Conservation (phyloP, 495 filamentous ascomycete genomes). For the Ascobolus immersus region DNA sequence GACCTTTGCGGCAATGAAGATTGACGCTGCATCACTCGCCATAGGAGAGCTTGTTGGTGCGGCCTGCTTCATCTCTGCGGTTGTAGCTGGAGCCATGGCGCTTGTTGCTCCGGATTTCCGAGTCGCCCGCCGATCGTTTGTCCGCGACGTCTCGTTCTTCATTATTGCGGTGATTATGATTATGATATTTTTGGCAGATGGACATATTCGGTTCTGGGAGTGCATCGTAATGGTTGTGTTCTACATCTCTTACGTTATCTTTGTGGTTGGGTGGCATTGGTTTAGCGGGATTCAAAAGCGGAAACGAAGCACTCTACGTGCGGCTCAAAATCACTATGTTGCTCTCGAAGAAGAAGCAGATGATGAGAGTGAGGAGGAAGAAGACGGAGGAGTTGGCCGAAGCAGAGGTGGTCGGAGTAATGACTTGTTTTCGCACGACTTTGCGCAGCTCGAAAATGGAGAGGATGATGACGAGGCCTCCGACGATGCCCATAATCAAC, state of each 20-base stretch:
- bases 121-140: slow-evolving; percentile 65
- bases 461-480: slow-evolving; percentile 32
- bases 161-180: slow-evolving; percentile 67
- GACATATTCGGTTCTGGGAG: slow-evolving; percentile 65
- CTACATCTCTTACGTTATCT: slow-evolving; percentile 70
- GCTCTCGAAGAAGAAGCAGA: slow-evolving; percentile 44
- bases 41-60: slow-evolving; percentile 90
- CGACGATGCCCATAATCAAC: slow-evolving; percentile 47
- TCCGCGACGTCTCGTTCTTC: slow-evolving; percentile 86
- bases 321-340: slow-evolving; percentile 47
- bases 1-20: slow-evolving; percentile 93
- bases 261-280: slow-evolving; percentile 88
- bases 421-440: slow-evolving; percentile 36
- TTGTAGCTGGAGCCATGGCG: slow-evolving; percentile 97
- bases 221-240: slow-evolving; percentile 72
- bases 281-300: slow-evolving; percentile 35
- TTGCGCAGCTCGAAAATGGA: slow-evolving; percentile 43
- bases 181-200: slow-evolving; percentile 69
- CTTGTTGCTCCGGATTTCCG: slow-evolving; percentile 78
- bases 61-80: slow-evolving; percentile 84
- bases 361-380: slow-evolving; percentile 42
- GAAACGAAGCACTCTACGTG: slow-evolving; percentile 34
- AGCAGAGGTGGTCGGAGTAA: slow-evolving; percentile 29
- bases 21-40: slow-evolving; percentile 82
- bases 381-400: slow-evolving; percentile 33